These are phyloP conservation scores for Trichoderma sp. DNA, from an alignment of 2,329 filamentous ascomycete species.

Conservation along the genomic window DNA sequence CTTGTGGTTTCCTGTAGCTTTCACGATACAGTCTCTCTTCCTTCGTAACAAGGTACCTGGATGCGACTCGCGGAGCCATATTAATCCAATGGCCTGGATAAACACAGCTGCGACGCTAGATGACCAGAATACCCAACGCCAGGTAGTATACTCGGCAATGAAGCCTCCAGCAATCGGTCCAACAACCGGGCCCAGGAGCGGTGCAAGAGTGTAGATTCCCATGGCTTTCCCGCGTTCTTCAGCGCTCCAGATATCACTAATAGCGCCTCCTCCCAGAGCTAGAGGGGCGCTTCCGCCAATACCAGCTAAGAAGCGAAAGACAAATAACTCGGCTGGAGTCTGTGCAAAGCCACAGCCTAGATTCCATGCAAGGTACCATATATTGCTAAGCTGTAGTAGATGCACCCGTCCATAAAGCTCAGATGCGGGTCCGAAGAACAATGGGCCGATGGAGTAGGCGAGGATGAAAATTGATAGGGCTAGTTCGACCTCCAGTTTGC, in stretches of 20 bases:
- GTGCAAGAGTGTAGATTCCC: background rate
- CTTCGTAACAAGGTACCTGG: background rate
- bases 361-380: background rate
- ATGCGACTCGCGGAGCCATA: background rate
- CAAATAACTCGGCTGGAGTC: background rate
- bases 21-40: background rate
- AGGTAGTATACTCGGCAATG: background rate
- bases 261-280: background rate
- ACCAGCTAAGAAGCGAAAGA: background rate
- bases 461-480: background rate
- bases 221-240: background rate
- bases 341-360: background rate
- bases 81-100: background rate
- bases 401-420: background rate
- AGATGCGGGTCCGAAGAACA: background rate
- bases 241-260: background rate
- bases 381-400: background rate
- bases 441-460: background rate
- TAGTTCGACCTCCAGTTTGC: background rate
- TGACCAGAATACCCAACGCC: background rate
- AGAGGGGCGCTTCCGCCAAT: background rate
- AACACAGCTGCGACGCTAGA: background rate
- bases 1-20: background rate
- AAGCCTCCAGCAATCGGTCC: background rate
- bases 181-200: background rate